These are phyloP conservation scores for Paecilomyces niveus DNA, from an alignment of 2,329 filamentous ascomycete species.

Conservation along the genomic window DNA sequence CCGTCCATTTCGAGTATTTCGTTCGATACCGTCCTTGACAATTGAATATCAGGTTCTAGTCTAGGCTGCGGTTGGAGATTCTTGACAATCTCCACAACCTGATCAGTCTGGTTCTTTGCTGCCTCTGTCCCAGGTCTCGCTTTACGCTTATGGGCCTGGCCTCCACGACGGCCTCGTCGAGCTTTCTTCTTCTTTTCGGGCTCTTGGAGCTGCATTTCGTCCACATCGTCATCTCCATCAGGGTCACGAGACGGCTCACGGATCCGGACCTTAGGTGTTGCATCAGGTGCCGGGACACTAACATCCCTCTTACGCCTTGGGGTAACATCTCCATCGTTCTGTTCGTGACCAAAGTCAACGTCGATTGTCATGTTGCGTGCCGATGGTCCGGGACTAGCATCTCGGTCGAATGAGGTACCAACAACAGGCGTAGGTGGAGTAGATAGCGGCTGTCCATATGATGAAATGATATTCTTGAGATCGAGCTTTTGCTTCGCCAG, in stretches of 20 bases:
- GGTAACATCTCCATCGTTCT: constrained; percentile 18
- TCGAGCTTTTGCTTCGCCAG: constrained; percentile 39
- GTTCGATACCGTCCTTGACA: constrained; percentile 46
- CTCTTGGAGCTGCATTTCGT: constrained; percentile 20
- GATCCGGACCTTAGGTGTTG: constrained; percentile 32
- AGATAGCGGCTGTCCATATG: constrained; percentile 28
- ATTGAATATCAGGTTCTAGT: constrained; percentile 56
- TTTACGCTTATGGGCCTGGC: constrained; percentile 54
- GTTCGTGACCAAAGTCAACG: constrained; percentile 14
- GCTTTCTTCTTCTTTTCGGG: constrained; percentile 58
- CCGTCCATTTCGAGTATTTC: constrained; percentile 55
- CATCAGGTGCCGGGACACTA: constrained; percentile 10
- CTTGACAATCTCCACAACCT: constrained; percentile 52
- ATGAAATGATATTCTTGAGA: constrained; percentile 37
- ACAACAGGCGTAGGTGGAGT: constrained; percentile 33
- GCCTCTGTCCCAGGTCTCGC: constrained; percentile 48
- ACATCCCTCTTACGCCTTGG: constrained; percentile 19
- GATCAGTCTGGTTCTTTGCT: constrained; percentile 51
- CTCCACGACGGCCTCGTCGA: constrained; percentile 65
- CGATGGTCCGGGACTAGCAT: constrained; percentile 14
- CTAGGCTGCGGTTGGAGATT: constrained; percentile 33
- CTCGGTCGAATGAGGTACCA: constrained; percentile 18
- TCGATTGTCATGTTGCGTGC: constrained; percentile 25
- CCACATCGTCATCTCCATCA: constrained; percentile 24
- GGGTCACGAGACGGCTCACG: constrained; percentile 29